Evolutionary conservation across 352 stramenopile species (phyloP), one percentile per base, ranked within the genome.

Genomic region (Globisporangium canariense): DNA sequence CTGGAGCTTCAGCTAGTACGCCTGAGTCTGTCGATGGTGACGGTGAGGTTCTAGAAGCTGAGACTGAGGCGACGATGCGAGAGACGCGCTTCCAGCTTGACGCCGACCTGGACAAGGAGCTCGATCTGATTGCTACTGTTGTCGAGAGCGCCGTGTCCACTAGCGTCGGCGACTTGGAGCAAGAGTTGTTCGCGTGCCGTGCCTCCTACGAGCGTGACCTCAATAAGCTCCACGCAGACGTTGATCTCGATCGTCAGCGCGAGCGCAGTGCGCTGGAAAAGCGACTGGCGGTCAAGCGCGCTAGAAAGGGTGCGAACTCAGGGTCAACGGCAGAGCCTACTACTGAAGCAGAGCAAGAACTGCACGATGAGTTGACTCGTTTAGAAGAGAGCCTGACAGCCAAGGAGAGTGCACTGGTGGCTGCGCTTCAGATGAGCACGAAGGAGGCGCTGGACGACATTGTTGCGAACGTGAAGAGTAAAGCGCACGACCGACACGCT

Each of bases 341-440:
- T 8, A 11, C 16, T 38, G 51, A 58, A 58, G 20, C 8, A 10
- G 28, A 45, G 16, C 46, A 25, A 30, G 46, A 52, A n/a, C 18
- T 45, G 30, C 22, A 8, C 6, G 30, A 58, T 8, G 51, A 43
- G 30, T 18, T 58, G 14, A 11, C 8, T 45, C 9, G 13, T 13
- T 9, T 58, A 16, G 51, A 58, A 18, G 18, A 43, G 18, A 38
- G 18, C 3, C 51, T 58, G 2, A 18, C 7, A 5, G 30, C 16
- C 6, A 58, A 58, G 20, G 30, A 43, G 30, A 34, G 28, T 34
- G 36, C 8, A 30, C 30, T 58, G 20, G 30, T 58, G 5, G 51
- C 51, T 58, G 51, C 51, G 28, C 51, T 58, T 7, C 51, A 58
- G 51, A 43, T 58, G 51, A 43, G 16, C 9, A 34, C 51, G 51